A percentile compares a stretch with the other conserved stretches of the same genome.
phyloP scores from a whole-genome alignment of 129 eudicot species.

The Silybum marianum region DNA sequence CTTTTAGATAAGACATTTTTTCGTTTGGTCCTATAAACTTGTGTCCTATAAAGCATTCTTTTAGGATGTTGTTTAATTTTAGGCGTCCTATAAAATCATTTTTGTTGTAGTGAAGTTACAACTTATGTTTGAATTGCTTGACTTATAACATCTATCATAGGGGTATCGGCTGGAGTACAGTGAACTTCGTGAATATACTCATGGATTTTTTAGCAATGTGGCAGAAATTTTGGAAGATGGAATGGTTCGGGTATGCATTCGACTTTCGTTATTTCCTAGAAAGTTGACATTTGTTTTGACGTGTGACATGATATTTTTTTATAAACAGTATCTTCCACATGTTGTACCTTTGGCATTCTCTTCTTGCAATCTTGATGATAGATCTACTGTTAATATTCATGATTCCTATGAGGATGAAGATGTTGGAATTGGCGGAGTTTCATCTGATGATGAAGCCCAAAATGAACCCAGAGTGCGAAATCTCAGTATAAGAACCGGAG shows the following conservation, averaged over 20 bases:
- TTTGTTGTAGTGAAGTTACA: too few species aligned
- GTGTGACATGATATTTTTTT: slow-evolving; percentile 23
- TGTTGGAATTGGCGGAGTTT: slow-evolving; percentile 72
- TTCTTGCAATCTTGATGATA: slow-evolving; percentile 97
- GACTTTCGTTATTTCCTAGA: neutral
- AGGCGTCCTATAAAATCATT: too few species aligned
- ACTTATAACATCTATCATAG: slow-evolving; percentile 40
- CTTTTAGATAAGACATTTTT: too few species aligned
- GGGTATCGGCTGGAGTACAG: slow-evolving; percentile 81
- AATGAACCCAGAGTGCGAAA: slow-evolving; percentile 86
- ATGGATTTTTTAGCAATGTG: slow-evolving; percentile 89
- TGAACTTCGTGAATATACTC: slow-evolving; percentile 91
- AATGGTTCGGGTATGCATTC: slow-evolving; percentile 59
- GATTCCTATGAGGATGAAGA: slow-evolving; percentile 87
- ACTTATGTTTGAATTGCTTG: slow-evolving; percentile 6
- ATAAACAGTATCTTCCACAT: slow-evolving; percentile 81
- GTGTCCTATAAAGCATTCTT: too few species aligned
- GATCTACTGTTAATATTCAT: slow-evolving; percentile 73
- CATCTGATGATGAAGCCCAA: slow-evolving; percentile 98
- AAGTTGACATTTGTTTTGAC: neutral
- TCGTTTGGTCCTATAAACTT: too few species aligned
- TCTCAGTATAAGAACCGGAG: slow-evolving; percentile 83
- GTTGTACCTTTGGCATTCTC: slow-evolving; percentile 82
- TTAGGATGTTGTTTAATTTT: too few species aligned
- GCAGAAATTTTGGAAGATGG: slow-evolving; percentile 85